These are phyloP conservation scores for Neurospora discreta DNA, from an alignment of 495 filamentous ascomycete genomes.

Conservation along the genomic window DNA sequence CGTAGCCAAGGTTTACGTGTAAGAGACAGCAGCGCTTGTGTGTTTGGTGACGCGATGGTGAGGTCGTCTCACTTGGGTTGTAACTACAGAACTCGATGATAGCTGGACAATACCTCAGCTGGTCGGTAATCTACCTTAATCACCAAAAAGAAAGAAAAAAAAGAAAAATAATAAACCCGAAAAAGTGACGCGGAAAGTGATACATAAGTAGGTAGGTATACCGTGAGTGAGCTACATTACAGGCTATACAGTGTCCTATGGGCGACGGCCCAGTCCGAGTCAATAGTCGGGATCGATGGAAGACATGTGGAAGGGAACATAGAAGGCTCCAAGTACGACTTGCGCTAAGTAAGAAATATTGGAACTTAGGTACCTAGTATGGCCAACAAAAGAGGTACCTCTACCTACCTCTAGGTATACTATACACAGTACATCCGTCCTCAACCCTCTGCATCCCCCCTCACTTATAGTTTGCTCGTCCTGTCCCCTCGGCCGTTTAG, in stretches of 20 bases:
- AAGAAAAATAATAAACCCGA: too few relatives aligned
- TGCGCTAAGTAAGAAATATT: background rate
- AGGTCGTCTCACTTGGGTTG: background rate
- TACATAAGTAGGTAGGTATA: too few relatives aligned
- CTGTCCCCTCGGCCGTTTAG: slow-evolving; percentile 20
- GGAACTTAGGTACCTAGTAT: too few relatives aligned
- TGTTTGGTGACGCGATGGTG: background rate
- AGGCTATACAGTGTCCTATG: background rate
- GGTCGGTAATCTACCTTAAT: too few relatives aligned
- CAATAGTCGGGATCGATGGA: background rate
- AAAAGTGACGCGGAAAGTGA: background rate
- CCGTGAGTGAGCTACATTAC: background rate
- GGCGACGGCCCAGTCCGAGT: background rate
- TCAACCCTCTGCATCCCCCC: background rate
- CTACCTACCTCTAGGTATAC: too few relatives aligned
- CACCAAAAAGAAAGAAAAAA: too few relatives aligned
- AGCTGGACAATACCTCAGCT: background rate
- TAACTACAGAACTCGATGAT: background rate
- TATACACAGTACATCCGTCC: background rate
- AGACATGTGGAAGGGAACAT: background rate
- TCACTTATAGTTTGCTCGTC: slow-evolving; percentile 29
- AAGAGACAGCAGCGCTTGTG: background rate
- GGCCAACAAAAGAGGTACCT: too few relatives aligned
- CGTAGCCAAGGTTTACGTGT: too few relatives aligned
- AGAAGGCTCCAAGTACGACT: background rate